These are phyloP conservation scores for Cucurbita pepo DNA, from an alignment of 306 rosid species.

Conservation along the genomic window DNA sequence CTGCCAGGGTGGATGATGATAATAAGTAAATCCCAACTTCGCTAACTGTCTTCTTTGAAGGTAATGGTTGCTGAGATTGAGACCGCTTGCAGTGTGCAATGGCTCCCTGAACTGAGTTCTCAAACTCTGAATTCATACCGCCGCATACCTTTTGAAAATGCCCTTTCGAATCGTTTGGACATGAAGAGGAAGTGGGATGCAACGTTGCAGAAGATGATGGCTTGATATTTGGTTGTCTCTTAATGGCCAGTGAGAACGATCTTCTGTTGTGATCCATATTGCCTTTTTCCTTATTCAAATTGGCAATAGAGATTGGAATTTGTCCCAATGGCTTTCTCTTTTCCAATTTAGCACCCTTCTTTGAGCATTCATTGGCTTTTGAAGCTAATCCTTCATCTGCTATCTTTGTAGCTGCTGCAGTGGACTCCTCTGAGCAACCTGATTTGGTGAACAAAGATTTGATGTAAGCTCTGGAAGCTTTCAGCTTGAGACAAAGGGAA, in stretches of 20 bases:
- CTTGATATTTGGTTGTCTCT: conserved; percentile 26
- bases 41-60: conserved; percentile 28
- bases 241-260: conserved; percentile 63
- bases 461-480: conserved; percentile 77
- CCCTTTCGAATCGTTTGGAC: conserved; percentile 30
- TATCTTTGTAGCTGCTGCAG: conserved; percentile 41
- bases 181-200: conserved; percentile 24
- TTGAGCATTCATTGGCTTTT: conserved; percentile 36
- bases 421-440: conserved; percentile 61
- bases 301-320: conserved; percentile 25
- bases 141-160: conserved; percentile 57
- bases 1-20: conserved; percentile 29
- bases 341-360: conserved; percentile 20
- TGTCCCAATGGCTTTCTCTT: conserved; percentile 51
- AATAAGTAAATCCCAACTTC: conserved; percentile 45
- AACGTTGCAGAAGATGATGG: conserved; percentile 19
- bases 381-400: conserved; percentile 60
- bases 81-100: conserved; percentile 94
- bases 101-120: conserved; percentile 88
- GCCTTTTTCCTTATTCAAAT: conserved; percentile 24
- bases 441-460: conserved; percentile 72
- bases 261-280: conserved; percentile 43
- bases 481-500: conserved; percentile 58
- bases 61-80: conserved; percentile 24
- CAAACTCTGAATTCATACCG: conserved; percentile 67